These are phyloP conservation scores for Aureobasidium sp. DNA, from an alignment of 2,329 filamentous ascomycete genomes.

Conservation along the genomic window DNA sequence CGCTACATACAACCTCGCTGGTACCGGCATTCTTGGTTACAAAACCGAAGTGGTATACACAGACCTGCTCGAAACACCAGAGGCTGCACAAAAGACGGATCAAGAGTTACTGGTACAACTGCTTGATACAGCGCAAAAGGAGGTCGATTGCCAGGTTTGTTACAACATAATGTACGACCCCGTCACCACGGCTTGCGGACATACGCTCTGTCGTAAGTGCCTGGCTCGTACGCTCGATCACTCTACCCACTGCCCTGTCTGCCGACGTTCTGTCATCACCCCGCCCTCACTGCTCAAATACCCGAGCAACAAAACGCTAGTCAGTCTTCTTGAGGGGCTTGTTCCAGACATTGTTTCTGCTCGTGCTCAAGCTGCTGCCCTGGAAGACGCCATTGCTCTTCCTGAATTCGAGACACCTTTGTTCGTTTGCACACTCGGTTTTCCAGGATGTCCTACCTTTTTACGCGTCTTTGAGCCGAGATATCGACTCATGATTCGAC, in stretches of 20 bases:
- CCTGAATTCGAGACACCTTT: slow-evolving; percentile 59
- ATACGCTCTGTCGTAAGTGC: slow-evolving; percentile 81
- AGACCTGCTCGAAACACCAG: slow-evolving; percentile 25
- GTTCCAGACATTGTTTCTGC: slow-evolving; percentile 59
- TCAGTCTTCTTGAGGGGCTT: slow-evolving; percentile 57
- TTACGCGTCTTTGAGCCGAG: slow-evolving; percentile 89
- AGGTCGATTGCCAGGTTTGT: slow-evolving; percentile 85
- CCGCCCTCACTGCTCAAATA: slow-evolving; percentile 43
- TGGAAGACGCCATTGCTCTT: slow-evolving; percentile 50
- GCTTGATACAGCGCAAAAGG: slow-evolving; percentile 55
- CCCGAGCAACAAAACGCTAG: slow-evolving; percentile 56
- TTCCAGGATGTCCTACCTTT: slow-evolving; percentile 77
- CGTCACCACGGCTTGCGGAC: slow-evolving; percentile 76
- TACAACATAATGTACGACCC: slow-evolving; percentile 76
- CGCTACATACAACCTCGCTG: slow-evolving; percentile 60
- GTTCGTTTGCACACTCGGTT: slow-evolving; percentile 76
- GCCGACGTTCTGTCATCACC: slow-evolving; percentile 58
- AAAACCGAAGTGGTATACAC: slow-evolving; percentile 50
- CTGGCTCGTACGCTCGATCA: slow-evolving; percentile 70
- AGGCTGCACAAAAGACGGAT: slow-evolving; percentile 38
- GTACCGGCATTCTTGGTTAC: slow-evolving; percentile 52
- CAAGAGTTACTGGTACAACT: slow-evolving; percentile 48
- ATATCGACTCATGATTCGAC: slow-evolving; percentile 81
- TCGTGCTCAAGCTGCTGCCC: slow-evolving; percentile 48
- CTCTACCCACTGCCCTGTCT: slow-evolving; percentile 71